phyloP scores from a whole-genome alignment of 441 rosid genomes.

The Manihot esculenta region DNA sequence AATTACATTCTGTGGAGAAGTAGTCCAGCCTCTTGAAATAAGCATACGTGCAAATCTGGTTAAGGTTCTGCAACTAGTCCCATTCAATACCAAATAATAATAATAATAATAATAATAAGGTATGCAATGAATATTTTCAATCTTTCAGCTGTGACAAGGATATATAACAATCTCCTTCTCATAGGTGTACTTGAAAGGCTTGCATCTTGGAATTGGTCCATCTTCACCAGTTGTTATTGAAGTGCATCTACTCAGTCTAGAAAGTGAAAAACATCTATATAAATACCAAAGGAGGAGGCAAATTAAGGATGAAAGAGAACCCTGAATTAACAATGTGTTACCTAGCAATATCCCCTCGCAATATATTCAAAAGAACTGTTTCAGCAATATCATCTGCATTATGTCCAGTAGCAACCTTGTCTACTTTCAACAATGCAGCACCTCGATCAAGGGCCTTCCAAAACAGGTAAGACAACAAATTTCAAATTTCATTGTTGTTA shows the following conservation, averaged over 20 bases:
- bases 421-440: slow-evolving; percentile 72
- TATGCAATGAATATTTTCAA: slow-evolving; percentile 16
- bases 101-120: neutral
- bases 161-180: slow-evolving; percentile 98
- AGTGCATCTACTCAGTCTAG: slow-evolving; percentile 77
- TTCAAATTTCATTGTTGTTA: neutral
- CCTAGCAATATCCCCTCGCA: slow-evolving; percentile 88
- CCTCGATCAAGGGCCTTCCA: slow-evolving; percentile 94
- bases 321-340: slow-evolving; percentile 22
- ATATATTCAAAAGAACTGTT: slow-evolving; percentile 78
- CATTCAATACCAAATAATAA: neutral
- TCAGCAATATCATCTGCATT: slow-evolving; percentile 88
- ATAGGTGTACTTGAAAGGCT: slow-evolving; percentile 88
- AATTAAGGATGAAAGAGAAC: neutral
- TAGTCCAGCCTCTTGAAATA: slow-evolving; percentile 96
- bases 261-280: slow-evolving; percentile 13
- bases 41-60: slow-evolving; percentile 73
- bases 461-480: slow-evolving; percentile 13
- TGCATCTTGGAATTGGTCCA: slow-evolving; percentile 93
- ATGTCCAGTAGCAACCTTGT: slow-evolving; percentile 74
- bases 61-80: slow-evolving; percentile 45
- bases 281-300: slow-evolving; percentile 6
- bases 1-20: slow-evolving; percentile 89
- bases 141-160: slow-evolving; percentile 42
- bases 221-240: slow-evolving; percentile 88